Evolutionary conservation across 192 early-diverging fungal species (phyloP), one percentile per base, ranked within the genome.

Genomic region (Backusella liffmaniae): DNA sequence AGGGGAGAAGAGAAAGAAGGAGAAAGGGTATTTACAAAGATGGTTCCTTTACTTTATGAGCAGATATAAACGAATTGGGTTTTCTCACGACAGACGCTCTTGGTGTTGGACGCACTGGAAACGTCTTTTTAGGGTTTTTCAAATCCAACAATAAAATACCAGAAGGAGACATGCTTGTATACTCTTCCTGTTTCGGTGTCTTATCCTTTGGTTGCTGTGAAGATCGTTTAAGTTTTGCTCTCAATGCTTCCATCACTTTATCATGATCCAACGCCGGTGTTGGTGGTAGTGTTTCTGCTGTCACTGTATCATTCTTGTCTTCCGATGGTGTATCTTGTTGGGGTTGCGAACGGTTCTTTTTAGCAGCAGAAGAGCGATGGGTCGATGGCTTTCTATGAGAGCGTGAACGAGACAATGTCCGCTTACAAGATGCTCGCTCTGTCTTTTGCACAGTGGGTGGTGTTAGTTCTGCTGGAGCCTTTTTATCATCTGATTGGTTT

Each of bases 201-300:
- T 34, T 15, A 16, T 74, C 39, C 37, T 66, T 42, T 32, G 37
- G 71, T 42, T 53, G 65, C 1, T 73, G 66, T 32, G 67, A 59
- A 32, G 72, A 74, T 29, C 77, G 72, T n/a, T 73, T 59, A 26
- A 79, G 26, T 72, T 81, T 81, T 23, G 80, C 80, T 34, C 76
- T 59, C n/a, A 81, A 21, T 21, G 80, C 80, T 18, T 81, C 76
- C 80, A 81, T 81, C 4, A 81, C 80, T 72, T 73, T 73, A 71
- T 71, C 76, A 77, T 81, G 80, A 62, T 79, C 34, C 9, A 79
- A 59, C 12, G 26, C 67, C 35, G 36, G 29, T 62, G 56, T 62
- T 62, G 56, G 56, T 12, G 56, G 56, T 29, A 23, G 56, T 62
- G 56, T 62, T 62, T 62, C 56, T 29, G 21, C 6, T 62, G 12